These are phyloP conservation scores for Panicum hallii DNA, from an alignment of 202 grass and related monocot genomes.

Conservation along the genomic window DNA sequence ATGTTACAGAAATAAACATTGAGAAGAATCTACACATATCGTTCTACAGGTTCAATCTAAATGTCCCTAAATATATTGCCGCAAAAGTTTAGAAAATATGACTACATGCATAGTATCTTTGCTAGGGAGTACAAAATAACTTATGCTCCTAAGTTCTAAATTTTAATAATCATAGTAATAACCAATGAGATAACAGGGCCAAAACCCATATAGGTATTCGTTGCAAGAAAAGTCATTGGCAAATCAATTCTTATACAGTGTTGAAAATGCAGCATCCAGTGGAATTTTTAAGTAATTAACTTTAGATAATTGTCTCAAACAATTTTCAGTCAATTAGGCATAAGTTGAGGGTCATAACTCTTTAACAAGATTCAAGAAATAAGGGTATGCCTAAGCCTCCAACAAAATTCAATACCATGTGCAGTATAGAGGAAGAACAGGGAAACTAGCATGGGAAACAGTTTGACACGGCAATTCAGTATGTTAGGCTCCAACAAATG, in stretches of 20 bases:
- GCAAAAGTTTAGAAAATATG: neutral
- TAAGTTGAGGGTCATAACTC: neutral
- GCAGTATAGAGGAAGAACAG: neutral
- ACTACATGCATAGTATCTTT: neutral
- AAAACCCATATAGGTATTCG: neutral
- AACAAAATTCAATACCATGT: constrained; percentile 16
- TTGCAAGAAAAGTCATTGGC: neutral
- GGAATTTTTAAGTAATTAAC: neutral
- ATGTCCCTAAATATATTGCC: neutral
- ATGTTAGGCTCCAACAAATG: constrained; percentile 9
- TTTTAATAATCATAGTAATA: constrained; percentile 18
- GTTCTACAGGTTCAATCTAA: neutral
- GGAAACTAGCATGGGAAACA: constrained; percentile 2
- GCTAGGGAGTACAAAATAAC: neutral
- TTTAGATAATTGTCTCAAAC: neutral
- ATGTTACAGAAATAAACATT: neutral
- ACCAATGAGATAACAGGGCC: neutral
- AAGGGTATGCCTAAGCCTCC: neutral
- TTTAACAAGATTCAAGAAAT: constrained; percentile 19
- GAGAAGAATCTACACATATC: neutral
- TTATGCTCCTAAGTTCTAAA: neutral
- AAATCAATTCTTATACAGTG: constrained; percentile 14
- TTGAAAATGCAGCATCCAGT: neutral
- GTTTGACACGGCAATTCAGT: neutral
- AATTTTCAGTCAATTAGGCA: constrained; percentile 4